phyloP scores from a whole-genome alignment of 768 basidiomycete genomes.

The Pulveroboletus frians region DNA sequence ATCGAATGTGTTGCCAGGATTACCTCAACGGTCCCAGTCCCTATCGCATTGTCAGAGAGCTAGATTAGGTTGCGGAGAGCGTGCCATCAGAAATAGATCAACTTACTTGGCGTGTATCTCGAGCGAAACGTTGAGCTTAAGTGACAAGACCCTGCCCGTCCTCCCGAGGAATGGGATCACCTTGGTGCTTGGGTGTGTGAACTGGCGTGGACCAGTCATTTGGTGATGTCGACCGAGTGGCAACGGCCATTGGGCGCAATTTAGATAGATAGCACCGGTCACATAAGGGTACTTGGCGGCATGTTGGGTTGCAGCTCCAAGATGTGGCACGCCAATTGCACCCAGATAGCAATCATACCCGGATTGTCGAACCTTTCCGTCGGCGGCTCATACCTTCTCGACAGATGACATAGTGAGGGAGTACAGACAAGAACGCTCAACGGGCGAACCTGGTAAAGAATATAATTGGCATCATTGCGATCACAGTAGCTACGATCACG shows the following conservation, averaged over 20 bases:
- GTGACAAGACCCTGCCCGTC: neutral
- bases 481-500: slow-evolving; percentile 15
- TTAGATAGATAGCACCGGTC: slow-evolving; percentile 5
- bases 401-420: neutral
- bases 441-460: neutral
- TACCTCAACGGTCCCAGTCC: slow-evolving; percentile 13
- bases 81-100: neutral
- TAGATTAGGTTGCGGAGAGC: slow-evolving; percentile 9
- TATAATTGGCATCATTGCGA: neutral
- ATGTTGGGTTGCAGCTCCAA: slow-evolving; percentile 10
- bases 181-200: neutral
- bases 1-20: slow-evolving; percentile 8
- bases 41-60: neutral
- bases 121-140: slow-evolving; percentile 10
- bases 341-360: neutral
- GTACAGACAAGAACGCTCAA: neutral
- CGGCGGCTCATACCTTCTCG: neutral
- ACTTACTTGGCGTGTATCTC: neutral
- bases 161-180: neutral
- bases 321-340: neutral
- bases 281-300: slow-evolving; percentile 12
- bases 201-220: neutral
- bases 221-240: no score
- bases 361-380: neutral
- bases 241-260: slow-evolving; percentile 1